Percentiles rank a stretch among this genome's conserved stretches.
Conservation (phyloP, 495 filamentous ascomycete genomes). For the Mytilinidion resinicola region DNA sequence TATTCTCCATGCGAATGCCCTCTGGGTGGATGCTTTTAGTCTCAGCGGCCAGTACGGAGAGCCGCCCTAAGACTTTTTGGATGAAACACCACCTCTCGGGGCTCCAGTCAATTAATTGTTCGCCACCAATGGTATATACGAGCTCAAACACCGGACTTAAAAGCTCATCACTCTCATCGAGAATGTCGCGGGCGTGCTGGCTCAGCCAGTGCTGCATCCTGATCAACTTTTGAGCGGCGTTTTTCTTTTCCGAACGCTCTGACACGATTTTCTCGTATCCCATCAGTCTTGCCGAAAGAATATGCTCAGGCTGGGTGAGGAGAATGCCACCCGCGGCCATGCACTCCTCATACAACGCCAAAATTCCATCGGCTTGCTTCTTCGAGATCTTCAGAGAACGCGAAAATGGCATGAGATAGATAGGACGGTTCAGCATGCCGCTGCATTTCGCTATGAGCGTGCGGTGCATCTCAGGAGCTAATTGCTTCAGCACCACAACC, state of each 20-base stretch:
- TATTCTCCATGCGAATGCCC: slow-evolving; percentile 40
- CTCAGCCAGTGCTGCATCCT: slow-evolving; percentile 24
- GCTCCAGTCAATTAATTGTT: too few relatives aligned
- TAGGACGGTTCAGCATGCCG: slow-evolving; percentile 49
- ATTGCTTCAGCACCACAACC: slow-evolving; percentile 57
- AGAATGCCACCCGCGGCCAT: slow-evolving; percentile 46
- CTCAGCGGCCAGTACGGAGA: slow-evolving; percentile 31
- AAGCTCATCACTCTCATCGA: slow-evolving; percentile 35
- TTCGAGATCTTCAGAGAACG: too few relatives aligned
- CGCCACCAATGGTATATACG: slow-evolving; percentile 66
- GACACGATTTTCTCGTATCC: slow-evolving; percentile 46
- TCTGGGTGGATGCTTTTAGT: slow-evolving; percentile 26
- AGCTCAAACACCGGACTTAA: slow-evolving; percentile 29
- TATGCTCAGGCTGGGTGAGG: slow-evolving; percentile 60
- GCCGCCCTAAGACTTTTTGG: too few relatives aligned
- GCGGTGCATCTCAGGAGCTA: slow-evolving; percentile 55
- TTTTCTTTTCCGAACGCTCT: slow-evolving; percentile 11
- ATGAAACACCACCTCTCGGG: too few relatives aligned
- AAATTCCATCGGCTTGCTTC: too few relatives aligned
- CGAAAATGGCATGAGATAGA: slow-evolving; percentile 60
- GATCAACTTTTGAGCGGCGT: slow-evolving; percentile 6
- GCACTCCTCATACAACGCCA: slow-evolving; percentile 49
- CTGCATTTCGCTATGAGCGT: slow-evolving; percentile 55
- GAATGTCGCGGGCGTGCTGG: slow-evolving; percentile 25
- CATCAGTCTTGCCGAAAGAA: slow-evolving; percentile 62